Conservation (phyloP, 768 basidiomycete genomes). For the Termitomyces sp. region DNA sequence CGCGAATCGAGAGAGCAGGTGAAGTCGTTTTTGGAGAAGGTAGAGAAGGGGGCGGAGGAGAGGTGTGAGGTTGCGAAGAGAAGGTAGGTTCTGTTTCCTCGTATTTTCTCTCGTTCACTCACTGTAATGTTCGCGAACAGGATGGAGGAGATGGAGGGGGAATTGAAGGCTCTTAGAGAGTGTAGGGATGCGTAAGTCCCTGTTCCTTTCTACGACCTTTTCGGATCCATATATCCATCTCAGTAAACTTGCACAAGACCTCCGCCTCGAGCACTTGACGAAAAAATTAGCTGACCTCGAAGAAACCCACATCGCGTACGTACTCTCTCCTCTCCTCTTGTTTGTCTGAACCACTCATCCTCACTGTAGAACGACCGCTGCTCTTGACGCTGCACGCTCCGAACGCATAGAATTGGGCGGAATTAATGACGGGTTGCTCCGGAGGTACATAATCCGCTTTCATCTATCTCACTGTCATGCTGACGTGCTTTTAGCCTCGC, state of each 20-base stretch:
- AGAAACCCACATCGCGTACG: not conserved
- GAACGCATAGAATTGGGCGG: not conserved
- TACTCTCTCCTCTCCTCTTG: not conserved
- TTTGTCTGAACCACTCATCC: too few species aligned
- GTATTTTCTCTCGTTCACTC: not conserved
- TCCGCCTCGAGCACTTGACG: not conserved
- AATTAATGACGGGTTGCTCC: not conserved
- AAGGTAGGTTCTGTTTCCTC: not conserved
- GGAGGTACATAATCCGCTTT: not conserved
- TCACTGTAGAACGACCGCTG: not conserved
- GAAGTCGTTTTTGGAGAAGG: slow-evolving; percentile 12
- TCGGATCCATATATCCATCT: not conserved
- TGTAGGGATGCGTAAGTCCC: not conserved
- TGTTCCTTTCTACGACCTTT: not conserved
- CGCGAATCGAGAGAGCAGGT: slow-evolving; percentile 11
- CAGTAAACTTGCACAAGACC: not conserved
- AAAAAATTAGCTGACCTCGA: not conserved
- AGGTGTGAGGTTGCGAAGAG: not conserved
- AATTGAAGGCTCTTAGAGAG: not conserved
- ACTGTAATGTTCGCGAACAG: not conserved
- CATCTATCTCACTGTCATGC: not conserved
- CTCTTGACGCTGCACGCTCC: not conserved
- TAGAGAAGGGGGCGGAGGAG: not conserved
- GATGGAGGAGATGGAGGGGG: not conserved
- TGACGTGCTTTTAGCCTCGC: not conserved